Conservation (phyloP, 164 flowering plant genomes). For the Buxus sempervirens region DNA sequence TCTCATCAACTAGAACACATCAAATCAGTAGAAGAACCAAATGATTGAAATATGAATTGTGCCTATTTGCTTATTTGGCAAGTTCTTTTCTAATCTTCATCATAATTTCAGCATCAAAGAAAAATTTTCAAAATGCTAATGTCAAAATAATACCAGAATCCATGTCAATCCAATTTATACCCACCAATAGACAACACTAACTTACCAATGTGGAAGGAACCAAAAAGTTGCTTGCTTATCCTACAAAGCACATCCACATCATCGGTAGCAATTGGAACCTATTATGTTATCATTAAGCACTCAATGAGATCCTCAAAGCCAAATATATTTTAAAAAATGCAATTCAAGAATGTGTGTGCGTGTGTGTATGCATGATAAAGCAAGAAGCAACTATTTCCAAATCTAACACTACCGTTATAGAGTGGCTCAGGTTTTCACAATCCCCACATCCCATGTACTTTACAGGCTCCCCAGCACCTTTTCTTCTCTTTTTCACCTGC, state of each 20-base stretch:
- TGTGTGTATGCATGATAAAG: not conserved
- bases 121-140: not conserved
- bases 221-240: conserved; percentile 80
- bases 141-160: no score
- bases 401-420: conserved; percentile 53
- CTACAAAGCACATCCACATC: conserved; percentile 75
- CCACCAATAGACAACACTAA: not conserved
- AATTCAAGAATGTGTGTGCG: not conserved
- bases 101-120: not conserved
- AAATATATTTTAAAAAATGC: not conserved
- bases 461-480: conserved; percentile 77
- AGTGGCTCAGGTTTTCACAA: conserved; percentile 91
- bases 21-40: no score
- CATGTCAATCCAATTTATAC: not conserved
- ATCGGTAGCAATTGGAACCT: conserved; percentile 90
- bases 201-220: conserved; percentile 60
- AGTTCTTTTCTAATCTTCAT: no score
- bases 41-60: no score
- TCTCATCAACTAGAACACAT: no score
- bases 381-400: not conserved
- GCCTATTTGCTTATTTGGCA: no score
- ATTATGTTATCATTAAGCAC: conserved; percentile 6
- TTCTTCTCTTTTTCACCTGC: conserved; percentile 82
- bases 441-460: conserved; percentile 95
- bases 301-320: not conserved